Evolutionary conservation across 768 basidiomycete species (phyloP).

Genomic region (Holtermannia corniformis): DNA sequence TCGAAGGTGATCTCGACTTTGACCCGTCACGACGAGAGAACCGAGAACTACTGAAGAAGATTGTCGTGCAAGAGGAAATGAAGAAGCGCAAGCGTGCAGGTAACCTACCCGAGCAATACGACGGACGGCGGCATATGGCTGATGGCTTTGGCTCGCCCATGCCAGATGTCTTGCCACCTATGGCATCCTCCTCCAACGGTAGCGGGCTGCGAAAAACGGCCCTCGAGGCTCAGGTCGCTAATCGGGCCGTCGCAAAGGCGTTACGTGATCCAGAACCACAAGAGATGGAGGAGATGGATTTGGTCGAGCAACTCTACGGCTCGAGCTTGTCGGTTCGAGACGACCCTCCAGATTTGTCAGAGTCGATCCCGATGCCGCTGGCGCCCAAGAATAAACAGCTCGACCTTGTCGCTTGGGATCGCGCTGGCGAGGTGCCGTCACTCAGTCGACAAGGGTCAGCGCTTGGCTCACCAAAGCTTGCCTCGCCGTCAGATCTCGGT

Average conservation of each 20-base stretch:
- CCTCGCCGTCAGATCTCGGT: neutral
- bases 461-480: neutral
- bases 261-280: slow-evolving; percentile 8
- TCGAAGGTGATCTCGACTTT: slow-evolving; percentile 84
- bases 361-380: slow-evolving; percentile 71
- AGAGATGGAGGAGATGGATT: slow-evolving; percentile 83
- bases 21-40: slow-evolving; percentile 74
- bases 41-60: slow-evolving; percentile 62
- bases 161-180: slow-evolving; percentile 13
- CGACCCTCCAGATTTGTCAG: slow-evolving; percentile 64
- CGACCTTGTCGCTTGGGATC: slow-evolving; percentile 67
- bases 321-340: slow-evolving; percentile 61
- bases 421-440: neutral
- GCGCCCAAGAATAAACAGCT: slow-evolving; percentile 80
- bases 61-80: slow-evolving; percentile 43
- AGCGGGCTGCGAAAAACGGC: neutral
- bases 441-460: neutral
- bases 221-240: neutral
- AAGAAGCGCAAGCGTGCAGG: slow-evolving; percentile 31
- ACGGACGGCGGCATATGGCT: neutral
- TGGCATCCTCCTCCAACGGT: neutral
- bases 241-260: neutral
- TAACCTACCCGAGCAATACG: neutral
- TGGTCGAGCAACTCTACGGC: slow-evolving; percentile 93
- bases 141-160: slow-evolving; percentile 27